Base-by-base conservation (phyloP, 768 basidiomycete genomes). In the Sporobolomyces pararoseus region DNA sequence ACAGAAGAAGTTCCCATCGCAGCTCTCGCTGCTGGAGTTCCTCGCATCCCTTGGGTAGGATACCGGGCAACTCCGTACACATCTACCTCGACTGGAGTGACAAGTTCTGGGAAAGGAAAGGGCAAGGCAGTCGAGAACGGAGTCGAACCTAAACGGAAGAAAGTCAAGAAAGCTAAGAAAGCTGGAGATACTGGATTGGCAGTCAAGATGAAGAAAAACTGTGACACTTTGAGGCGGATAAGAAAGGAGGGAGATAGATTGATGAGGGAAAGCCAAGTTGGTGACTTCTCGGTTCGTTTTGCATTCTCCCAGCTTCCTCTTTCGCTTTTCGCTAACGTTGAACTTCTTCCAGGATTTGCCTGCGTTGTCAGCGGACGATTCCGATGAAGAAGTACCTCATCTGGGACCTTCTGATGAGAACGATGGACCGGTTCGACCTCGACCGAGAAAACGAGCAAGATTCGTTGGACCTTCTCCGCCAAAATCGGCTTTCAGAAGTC, bases 171-270 rank as follows among this genome's bases (percentile, higher is more conserved):
- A 32, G n/a, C 16, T 34, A 53, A 21, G 50, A 14, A n/a, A 39
- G 21, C 27, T 25, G 55, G 39, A 12, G 65, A 50, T 23, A 47
- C 13, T 50, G 72, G 72, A 21, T 23, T 73, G 44, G 68, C 57
- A 6, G 35, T 21, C 13, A 49, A 49, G 65, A 74, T 74, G 72
- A 35, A 52, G 62, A 32, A 29, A 21, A 74, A 74, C 53, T 65
- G 68, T 49, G 72, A 74, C 47, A 67, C 65, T 42, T 31, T 67
- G 46, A 32, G 63, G 39, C 16, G 50, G 58, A 70, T 74, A 23
- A 23, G 69, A 49, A 50, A 58, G 4, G 53, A 70, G 19, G 68
- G 69, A 13, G 57, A 46, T 19, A 42, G 47, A 32, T 59, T 74
- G 46, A 52, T 63, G 34, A 29, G 63, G n/a, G 72, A 69, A 52